phyloP scores from a whole-genome alignment of 345 rosid genomes.

The Acer yangbiense region DNA sequence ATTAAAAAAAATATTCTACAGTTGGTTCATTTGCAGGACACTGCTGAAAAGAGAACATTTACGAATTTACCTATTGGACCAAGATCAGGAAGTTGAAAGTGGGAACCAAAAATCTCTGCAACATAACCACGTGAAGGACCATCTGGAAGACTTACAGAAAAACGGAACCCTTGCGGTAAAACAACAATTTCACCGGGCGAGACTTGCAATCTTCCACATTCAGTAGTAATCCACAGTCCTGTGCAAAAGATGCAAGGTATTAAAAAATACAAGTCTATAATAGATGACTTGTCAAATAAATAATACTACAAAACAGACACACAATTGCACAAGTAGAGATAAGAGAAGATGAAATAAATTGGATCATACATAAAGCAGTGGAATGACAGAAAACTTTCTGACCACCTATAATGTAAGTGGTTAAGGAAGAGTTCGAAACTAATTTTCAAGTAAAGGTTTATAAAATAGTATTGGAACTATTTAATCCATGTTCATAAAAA shows the following conservation, averaged over 20 bases:
- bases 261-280: slow-evolving; percentile 14
- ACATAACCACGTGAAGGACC: slow-evolving; percentile 95
- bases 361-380: not conserved
- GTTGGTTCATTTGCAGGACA: slow-evolving; percentile 6
- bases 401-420: not conserved
- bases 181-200: slow-evolving; percentile 87
- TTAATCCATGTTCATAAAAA: not conserved
- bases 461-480: not conserved
- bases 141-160: slow-evolving; percentile 67
- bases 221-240: slow-evolving; percentile 93
- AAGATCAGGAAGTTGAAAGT: slow-evolving; percentile 98
- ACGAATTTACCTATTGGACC: slow-evolving; percentile 99
- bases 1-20: not conserved
- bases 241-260: slow-evolving; percentile 18
- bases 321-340: not conserved
- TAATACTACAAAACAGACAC: not conserved
- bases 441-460: not conserved
- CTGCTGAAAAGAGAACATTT: slow-evolving; percentile 26
- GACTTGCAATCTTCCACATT: slow-evolving; percentile 84
- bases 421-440: not conserved
- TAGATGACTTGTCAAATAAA: not conserved
- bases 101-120: slow-evolving; percentile 87
- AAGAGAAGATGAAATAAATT: not conserved
- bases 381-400: not conserved
- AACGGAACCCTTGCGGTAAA: slow-evolving; percentile 92